Conservation (phyloP, 1,284 basidiomycete species). For the Heterobasidion parviporum region DNA sequence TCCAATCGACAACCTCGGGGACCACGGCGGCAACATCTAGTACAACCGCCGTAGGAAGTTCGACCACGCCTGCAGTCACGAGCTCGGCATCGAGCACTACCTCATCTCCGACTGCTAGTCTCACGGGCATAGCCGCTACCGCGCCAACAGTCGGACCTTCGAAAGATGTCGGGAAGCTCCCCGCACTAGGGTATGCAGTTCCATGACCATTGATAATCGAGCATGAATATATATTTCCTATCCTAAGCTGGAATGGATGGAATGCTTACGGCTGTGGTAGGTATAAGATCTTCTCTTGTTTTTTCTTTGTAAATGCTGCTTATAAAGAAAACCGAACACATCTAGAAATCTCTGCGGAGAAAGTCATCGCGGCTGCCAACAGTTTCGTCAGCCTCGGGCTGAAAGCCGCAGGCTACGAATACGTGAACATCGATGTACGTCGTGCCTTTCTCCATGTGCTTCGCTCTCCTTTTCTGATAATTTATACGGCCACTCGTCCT, state of each 20-base stretch:
- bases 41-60: slow-evolving; percentile 11
- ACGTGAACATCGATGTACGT: slow-evolving; percentile 45
- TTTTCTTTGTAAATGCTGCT: neutral
- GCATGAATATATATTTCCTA: too few relatives aligned
- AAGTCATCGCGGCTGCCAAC: slow-evolving; percentile 39
- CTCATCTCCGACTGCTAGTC: slow-evolving; percentile 7
- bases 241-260: slow-evolving; percentile 43
- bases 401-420: slow-evolving; percentile 41
- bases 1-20: slow-evolving; percentile 15
- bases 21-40: slow-evolving; percentile 10
- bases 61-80: slow-evolving; percentile 7
- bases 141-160: slow-evolving; percentile 25
- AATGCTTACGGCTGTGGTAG: slow-evolving; percentile 42
- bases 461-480: neutral
- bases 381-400: slow-evolving; percentile 39
- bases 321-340: neutral
- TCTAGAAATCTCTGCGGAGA: slow-evolving; percentile 21
- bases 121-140: slow-evolving; percentile 9
- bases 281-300: neutral
- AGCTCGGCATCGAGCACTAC: slow-evolving; percentile 9
- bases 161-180: slow-evolving; percentile 21
- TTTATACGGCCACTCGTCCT: neutral
- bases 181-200: slow-evolving; percentile 25
- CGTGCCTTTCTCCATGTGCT: neutral
- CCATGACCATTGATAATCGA: too few relatives aligned